Base-by-base conservation (phyloP, 768 basidiomycete species). In the Pleurotus cornucopiae region DNA sequence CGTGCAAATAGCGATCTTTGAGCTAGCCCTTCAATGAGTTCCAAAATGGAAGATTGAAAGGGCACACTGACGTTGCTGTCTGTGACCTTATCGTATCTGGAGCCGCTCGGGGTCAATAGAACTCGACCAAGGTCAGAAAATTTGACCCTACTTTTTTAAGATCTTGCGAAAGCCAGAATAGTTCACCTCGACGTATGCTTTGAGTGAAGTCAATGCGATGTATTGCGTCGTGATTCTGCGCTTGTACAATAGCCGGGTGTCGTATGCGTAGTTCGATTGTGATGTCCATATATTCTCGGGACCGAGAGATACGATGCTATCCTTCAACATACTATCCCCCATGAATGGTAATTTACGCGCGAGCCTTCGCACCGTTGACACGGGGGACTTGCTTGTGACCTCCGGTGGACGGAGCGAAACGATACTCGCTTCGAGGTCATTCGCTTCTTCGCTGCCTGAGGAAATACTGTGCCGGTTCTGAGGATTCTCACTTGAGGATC, bases 91-190 rank as follows among this genome's bases (percentile, higher is more conserved):
- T 98, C 94, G 65, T 95, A 96, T 70, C 92, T 94, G 26, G 14
- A 11, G 45, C 21, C 34, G 0, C 14, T 53, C 52, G 57, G 60
- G 6, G 55, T 49, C 60, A 20, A 55, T 59, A 54, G 18, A 43
- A 48, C 5, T 44, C 46, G 5, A 23, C 30, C 34, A 40, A 39
- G 34, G 38, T 55, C 5, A 44, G 45, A 46, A 55, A 49, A n/a
- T 84, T 56, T 34, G 30, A 34, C 30, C 30, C 30, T 66, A 94
- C 89, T 98, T 98, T 73, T 98, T 98, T 66, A 95, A 68, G 38
- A 96, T 94, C 77, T 98, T 98, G 62, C 92, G 82, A 72, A 98
- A 93, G 1, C 94, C 96, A 0, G 92, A 89, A 67, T 91, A 81
- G 68, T 98, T 98, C 56, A 97, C 74, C 64, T 98, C 93, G 55